Evolutionary conservation across 2,329 filamentous ascomycete genomes (phyloP).

Genomic region (Aspergillus costaricaensis): DNA sequence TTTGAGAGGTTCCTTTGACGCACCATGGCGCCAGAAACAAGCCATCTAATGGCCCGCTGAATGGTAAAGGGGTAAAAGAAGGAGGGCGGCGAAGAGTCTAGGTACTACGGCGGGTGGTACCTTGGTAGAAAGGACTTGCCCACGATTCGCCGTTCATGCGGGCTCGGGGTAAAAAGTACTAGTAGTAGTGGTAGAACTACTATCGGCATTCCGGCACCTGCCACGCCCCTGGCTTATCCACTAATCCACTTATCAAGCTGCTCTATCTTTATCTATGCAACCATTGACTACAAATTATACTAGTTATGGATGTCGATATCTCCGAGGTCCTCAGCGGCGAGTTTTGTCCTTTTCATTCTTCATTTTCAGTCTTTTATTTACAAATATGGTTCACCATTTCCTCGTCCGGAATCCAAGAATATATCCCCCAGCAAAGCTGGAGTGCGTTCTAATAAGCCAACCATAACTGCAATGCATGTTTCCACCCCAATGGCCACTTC

Average conservation of each 20-base stretch:
- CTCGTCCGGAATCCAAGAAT: too few species aligned
- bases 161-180: background rate
- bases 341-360: too few species aligned
- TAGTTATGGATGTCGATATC: background rate
- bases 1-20: constrained; percentile 44
- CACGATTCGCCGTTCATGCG: too few species aligned
- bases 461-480: too few species aligned
- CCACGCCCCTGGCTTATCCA: background rate
- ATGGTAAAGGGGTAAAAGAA: background rate
- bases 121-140: background rate
- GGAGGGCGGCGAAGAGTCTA: background rate
- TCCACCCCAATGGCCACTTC: too few species aligned
- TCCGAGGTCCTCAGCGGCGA: background rate
- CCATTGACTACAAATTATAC: background rate
- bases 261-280: background rate
- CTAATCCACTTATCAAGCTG: background rate
- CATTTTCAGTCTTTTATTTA: background rate
- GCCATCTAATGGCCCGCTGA: constrained; percentile 6
- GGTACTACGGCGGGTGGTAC: background rate
- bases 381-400: background rate
- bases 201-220: background rate
- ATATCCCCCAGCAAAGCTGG: too few species aligned
- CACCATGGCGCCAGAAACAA: constrained; percentile 34
- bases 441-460: too few species aligned
- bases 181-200: background rate